These are phyloP conservation scores for Pseudozyma sp. DNA, from an alignment of 1,284 basidiomycete species.

Conservation along the genomic window DNA sequence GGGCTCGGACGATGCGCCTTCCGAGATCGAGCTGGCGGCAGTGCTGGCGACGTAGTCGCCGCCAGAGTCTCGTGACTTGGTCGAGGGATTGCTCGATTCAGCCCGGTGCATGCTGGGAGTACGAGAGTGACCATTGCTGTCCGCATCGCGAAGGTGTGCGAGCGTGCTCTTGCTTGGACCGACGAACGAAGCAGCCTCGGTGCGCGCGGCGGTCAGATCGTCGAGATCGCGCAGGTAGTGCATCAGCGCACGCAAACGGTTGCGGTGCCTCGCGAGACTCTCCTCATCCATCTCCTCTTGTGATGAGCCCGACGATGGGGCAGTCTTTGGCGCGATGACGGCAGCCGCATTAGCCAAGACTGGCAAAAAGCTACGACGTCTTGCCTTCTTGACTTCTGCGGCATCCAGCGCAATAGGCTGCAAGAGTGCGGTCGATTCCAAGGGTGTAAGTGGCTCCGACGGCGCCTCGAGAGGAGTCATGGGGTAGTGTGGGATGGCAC, in stretches of 20 bases:
- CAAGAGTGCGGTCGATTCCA: constrained; percentile 3
- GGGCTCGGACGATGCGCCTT: constrained; percentile 16
- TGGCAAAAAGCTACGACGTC: constrained; percentile 44
- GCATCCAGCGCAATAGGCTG: constrained; percentile 17
- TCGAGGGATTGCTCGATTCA: constrained; percentile 47
- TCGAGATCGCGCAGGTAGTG: constrained; percentile 94
- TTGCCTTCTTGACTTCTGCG: constrained; percentile 28
- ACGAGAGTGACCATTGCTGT: constrained; percentile 19
- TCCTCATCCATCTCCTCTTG: constrained; percentile 37
- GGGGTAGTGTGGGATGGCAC: constrained; percentile 6
- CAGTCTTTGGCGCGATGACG: neutral
- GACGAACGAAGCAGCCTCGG: constrained; percentile 23
- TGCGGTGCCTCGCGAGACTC: constrained; percentile 72
- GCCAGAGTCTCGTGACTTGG: constrained; percentile 39
- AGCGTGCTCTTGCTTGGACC: constrained; percentile 36
- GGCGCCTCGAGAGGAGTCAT: constrained; percentile 29
- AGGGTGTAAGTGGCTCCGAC: constrained; percentile 4
- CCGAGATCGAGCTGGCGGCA: constrained; percentile 37
- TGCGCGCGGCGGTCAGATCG: constrained; percentile 74
- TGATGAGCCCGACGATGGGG: neutral
- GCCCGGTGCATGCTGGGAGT: constrained; percentile 35
- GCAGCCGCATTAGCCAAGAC: constrained; percentile 18
- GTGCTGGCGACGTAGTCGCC: constrained; percentile 35
- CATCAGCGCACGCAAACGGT: constrained; percentile 88
- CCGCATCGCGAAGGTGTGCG: constrained; percentile 26